A percentile compares a stretch with the other conserved stretches of the same genome.
Evolutionary conservation across 2,329 filamentous ascomycete species (phyloP).

Genomic region (Torrubiella hemipterigena): DNA sequence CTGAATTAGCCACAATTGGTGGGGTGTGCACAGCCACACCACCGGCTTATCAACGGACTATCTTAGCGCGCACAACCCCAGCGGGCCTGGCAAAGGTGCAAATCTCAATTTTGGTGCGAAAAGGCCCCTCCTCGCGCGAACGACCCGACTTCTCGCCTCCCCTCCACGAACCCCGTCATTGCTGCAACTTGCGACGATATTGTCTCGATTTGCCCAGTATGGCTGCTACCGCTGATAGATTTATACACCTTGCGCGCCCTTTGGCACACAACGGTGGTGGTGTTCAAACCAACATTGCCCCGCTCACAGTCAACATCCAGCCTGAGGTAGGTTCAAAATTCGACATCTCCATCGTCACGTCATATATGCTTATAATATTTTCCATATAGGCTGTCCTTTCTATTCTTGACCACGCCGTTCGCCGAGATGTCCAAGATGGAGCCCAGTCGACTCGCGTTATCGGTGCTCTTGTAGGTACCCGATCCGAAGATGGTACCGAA

Average conservation of each 20-base stretch:
- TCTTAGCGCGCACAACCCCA: slow-evolving; percentile 45
- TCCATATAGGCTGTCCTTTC: slow-evolving; percentile 51
- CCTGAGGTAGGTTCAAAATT: slow-evolving; percentile 59
- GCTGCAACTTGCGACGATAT: slow-evolving; percentile 9
- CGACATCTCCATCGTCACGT: not conserved
- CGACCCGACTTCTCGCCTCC: slow-evolving; percentile 7
- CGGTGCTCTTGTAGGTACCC: slow-evolving; percentile 83
- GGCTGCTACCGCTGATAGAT: slow-evolving; percentile 69
- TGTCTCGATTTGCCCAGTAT: slow-evolving; percentile 46
- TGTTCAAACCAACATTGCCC: slow-evolving; percentile 75
- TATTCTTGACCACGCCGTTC: slow-evolving; percentile 86
- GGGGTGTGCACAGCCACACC: slow-evolving; percentile 18
- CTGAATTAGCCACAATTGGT: slow-evolving; percentile 24
- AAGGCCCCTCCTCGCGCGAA: slow-evolving; percentile 1
- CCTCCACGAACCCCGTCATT: slow-evolving; percentile 9
- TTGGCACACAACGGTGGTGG: slow-evolving; percentile 71
- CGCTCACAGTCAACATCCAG: slow-evolving; percentile 88
- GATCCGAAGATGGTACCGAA: slow-evolving; percentile 93
- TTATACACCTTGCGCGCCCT: slow-evolving; percentile 89
- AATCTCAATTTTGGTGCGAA: slow-evolving; percentile 23
- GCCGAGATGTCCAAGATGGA: slow-evolving; percentile 56
- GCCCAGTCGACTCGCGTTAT: slow-evolving; percentile 92
- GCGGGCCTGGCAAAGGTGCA: slow-evolving; percentile 26
- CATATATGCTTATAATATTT: not conserved
- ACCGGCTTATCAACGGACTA: slow-evolving; percentile 27